These are phyloP conservation scores for Phytopythium cucurbitacearum DNA, from an alignment of 352 stramenopile genomes.

Conservation along the genomic window DNA sequence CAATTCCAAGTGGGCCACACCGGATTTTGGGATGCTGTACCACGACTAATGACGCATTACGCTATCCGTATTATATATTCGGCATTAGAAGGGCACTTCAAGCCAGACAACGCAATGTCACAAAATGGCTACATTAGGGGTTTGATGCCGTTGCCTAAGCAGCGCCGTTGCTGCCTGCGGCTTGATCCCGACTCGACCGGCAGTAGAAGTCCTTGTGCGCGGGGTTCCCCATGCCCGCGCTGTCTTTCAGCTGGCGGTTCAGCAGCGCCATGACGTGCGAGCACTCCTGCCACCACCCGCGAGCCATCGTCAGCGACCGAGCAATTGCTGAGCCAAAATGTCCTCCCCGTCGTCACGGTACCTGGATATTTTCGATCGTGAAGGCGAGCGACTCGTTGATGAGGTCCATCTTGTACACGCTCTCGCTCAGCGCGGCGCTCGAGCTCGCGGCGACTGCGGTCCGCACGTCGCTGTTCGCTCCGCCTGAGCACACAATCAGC, in stretches of 20 bases:
- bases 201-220: slow-evolving; percentile 29
- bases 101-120: too few species aligned
- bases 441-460: slow-evolving; percentile 24
- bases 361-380: slow-evolving; percentile 77
- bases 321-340: too few species aligned
- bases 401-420: slow-evolving; percentile 69
- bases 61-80: too few species aligned
- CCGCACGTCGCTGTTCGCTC: slow-evolving; percentile 38
- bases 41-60: too few species aligned
- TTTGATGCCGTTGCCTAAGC: too few species aligned
- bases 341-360: slow-evolving; percentile 1
- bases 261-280: slow-evolving; percentile 69
- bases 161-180: too few species aligned
- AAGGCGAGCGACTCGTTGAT: slow-evolving; percentile 81
- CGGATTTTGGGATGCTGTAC: too few species aligned
- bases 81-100: too few species aligned
- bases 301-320: not conserved
- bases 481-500: slow-evolving; percentile 17
- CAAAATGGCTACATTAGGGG: too few species aligned
- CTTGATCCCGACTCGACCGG: not conserved
- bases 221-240: slow-evolving; percentile 30
- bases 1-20: too few species aligned
- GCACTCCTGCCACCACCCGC: slow-evolving; percentile 26
- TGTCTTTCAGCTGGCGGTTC: slow-evolving; percentile 62
- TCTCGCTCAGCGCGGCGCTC: slow-evolving; percentile 32